Base-by-base conservation (phyloP, 1,139 yeast species). In the Taphrina deformans region DNA sequence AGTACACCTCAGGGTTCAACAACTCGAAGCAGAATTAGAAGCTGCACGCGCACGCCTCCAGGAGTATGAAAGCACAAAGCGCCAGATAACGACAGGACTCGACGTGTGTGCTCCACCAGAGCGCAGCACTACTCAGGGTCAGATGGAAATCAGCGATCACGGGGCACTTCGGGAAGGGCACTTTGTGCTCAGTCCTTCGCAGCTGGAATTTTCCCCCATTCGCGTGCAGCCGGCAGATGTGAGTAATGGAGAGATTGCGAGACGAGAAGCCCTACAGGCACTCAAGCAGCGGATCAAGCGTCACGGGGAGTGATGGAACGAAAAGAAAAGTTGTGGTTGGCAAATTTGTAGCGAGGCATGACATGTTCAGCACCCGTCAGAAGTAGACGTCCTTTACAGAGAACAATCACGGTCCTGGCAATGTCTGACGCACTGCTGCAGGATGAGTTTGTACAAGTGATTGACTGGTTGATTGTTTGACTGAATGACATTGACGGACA, bases 181-280 rank as follows among this genome's bases (percentile, higher is more conserved):
- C 12, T 51, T 51, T 24, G 24, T n/a, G 10, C 55, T 51, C 27
- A 51, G 55, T 33, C 55, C 55, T 10, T 14, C 35, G n/a, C 14
- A n/a, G 27, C 40, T 51, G 41, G 55, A 51, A n/a, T 51, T 51
- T 27, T 51, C 55, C 2, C 55, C 55, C 16, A 31, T 51, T 14
- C 40, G 55, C 7, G 41, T 51, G 10, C 35, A 51, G 41, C 41
- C 16, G 41, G 55, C 55, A 16, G 55, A 51, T 31, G 40, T 51
- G 55, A 51, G 55, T 16, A 51, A 51, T 33, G 55, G 55, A 33
- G 55, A 51, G 27, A 18, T 51, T 10, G 55, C 55, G 24, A 14
- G 55, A n/a, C 14, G 35, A 27, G 55, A 51, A 16, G 55, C 55
- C 4, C 27, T 51, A 3, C 40, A 51, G 16, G 55, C 55, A n/a